Conservation (phyloP, 2,329 filamentous ascomycete species). For the Pezicula radicicola region DNA sequence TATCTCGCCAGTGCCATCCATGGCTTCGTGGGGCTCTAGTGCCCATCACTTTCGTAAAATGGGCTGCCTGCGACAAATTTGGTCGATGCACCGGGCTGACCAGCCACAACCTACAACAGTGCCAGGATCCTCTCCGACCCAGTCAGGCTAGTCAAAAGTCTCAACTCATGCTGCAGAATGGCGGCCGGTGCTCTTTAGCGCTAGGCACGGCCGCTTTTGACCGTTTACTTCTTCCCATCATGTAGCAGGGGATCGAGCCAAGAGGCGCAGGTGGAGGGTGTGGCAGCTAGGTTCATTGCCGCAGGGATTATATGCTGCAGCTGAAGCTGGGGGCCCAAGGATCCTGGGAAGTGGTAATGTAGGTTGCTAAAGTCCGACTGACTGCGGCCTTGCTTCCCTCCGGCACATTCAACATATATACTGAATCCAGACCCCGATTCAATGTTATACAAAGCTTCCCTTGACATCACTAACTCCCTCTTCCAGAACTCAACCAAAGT, state of each 20-base stretch:
- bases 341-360: no score
- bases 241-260: background rate
- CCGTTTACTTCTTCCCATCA: background rate
- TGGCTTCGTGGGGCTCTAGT: background rate
- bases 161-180: background rate
- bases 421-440: slow-evolving; percentile 2
- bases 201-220: slow-evolving; percentile 1
- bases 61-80: background rate
- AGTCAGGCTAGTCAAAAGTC: background rate
- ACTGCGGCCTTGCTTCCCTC: background rate
- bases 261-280: background rate
- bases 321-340: background rate
- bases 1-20: background rate
- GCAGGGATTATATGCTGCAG: background rate
- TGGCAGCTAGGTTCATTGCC: background rate
- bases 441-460: slow-evolving; percentile 1
- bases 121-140: background rate
- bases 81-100: background rate
- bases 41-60: background rate
- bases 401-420: slow-evolving; percentile 7
- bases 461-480: no score
- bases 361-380: no score
- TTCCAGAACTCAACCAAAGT: no score
- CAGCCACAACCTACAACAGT: background rate
- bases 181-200: background rate